These are phyloP conservation scores for Phialemonium atrogriseum DNA, from an alignment of 2,329 filamentous ascomycete genomes.

Conservation along the genomic window DNA sequence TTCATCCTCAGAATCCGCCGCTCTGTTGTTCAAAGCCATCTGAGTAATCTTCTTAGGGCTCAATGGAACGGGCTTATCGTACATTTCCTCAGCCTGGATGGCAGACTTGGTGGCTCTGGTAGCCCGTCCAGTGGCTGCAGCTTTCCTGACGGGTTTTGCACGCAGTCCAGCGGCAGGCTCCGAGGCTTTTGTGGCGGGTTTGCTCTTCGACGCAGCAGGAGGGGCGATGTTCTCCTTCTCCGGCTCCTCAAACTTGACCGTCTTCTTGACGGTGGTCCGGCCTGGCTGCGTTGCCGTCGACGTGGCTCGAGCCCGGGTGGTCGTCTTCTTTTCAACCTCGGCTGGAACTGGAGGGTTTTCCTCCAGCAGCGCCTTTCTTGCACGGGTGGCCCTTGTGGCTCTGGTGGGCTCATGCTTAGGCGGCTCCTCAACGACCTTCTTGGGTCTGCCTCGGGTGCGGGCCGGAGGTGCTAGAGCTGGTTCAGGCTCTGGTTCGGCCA, in stretches of 20 bases:
- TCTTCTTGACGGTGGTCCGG: slow-evolving; percentile 45
- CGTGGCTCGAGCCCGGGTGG: slow-evolving; percentile 27
- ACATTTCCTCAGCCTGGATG: slow-evolving; percentile 21
- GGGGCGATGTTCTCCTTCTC: slow-evolving; percentile 56
- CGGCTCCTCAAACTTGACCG: slow-evolving; percentile 54
- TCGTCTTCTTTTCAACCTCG: slow-evolving; percentile 24
- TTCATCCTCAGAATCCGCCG: slow-evolving; percentile 50
- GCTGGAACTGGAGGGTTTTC: slow-evolving; percentile 3
- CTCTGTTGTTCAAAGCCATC: slow-evolving; percentile 35
- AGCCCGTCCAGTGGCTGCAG: slow-evolving; percentile 19
- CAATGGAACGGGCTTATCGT: slow-evolving; percentile 35
- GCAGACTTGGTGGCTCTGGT: slow-evolving; percentile 16
- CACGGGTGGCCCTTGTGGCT: slow-evolving; percentile 9
- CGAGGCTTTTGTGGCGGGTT: slow-evolving; percentile 18
- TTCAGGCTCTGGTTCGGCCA: slow-evolving; percentile 14
- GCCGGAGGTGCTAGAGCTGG: slow-evolving; percentile 17
- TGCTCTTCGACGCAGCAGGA: slow-evolving; percentile 20
- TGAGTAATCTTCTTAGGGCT: slow-evolving; percentile 60
- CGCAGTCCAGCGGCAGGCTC: slow-evolving; percentile 23
- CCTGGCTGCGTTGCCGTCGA: slow-evolving; percentile 26
- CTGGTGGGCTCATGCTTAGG: slow-evolving; percentile 19
- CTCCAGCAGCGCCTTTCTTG: slow-evolving; percentile 7
- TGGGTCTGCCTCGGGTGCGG: slow-evolving; percentile 18
- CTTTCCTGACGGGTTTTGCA: slow-evolving; percentile 16
- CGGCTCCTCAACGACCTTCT: slow-evolving; percentile 21